phyloP scores from a whole-genome alignment of 1,139 yeast genomes.

The Saccharomyces hybrid region DNA sequence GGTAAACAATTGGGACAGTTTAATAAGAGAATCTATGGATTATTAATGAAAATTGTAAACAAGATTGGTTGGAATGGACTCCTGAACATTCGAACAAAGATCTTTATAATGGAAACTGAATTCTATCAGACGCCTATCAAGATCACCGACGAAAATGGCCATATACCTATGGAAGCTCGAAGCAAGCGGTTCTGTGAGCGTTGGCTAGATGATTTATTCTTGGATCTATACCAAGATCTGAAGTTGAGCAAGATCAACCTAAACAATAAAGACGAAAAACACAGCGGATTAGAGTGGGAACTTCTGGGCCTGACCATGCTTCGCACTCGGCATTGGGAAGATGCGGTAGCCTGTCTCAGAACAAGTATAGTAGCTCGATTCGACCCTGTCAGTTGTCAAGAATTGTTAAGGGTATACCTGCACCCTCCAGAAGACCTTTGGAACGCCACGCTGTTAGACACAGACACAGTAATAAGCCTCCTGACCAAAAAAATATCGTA shows the following conservation, averaged over 20 bases:
- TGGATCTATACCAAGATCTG: slow-evolving; percentile 82
- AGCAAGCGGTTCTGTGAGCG: slow-evolving; percentile 84
- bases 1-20: slow-evolving; percentile 71
- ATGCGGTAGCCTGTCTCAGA: slow-evolving; percentile 71
- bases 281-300: slow-evolving; percentile 90
- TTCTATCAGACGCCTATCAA: slow-evolving; percentile 31
- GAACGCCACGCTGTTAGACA: slow-evolving; percentile 19
- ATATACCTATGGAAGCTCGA: slow-evolving; percentile 34
- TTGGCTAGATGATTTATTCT: slow-evolving; percentile 85
- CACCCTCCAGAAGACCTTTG: slow-evolving; percentile 12
- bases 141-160: background rate
- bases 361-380: slow-evolving; percentile 72
- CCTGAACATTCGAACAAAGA: slow-evolving; percentile 67
- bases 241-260: slow-evolving; percentile 70
- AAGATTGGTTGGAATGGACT: slow-evolving; percentile 88
- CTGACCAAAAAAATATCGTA: slow-evolving; percentile 32
- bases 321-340: slow-evolving; percentile 69
- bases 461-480: slow-evolving; percentile 31
- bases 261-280: slow-evolving; percentile 63
- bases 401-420: slow-evolving; percentile 31
- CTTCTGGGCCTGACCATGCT: slow-evolving; percentile 74
- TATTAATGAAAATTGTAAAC: slow-evolving; percentile 52
- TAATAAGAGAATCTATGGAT: slow-evolving; percentile 54
- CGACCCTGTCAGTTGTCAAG: slow-evolving; percentile 44
- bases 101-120: slow-evolving; percentile 94